Conservation (phyloP, 495 filamentous ascomycete genomes). For the Daldinia concentrica region DNA sequence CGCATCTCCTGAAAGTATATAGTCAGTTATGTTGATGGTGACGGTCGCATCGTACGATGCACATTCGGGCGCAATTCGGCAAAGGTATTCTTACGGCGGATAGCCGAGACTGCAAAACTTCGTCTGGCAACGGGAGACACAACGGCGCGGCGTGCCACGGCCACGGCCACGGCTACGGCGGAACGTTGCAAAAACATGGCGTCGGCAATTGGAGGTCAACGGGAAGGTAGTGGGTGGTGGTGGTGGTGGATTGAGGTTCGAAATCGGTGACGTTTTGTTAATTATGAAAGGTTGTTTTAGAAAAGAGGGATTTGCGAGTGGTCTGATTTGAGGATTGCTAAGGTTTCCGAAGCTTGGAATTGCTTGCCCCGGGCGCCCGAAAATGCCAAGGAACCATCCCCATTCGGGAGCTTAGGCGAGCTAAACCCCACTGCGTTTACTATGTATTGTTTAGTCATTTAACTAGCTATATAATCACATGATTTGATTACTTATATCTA, state of each 20-base stretch:
- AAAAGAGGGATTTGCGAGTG: slow-evolving; percentile 47
- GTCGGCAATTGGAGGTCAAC: slow-evolving; percentile 35
- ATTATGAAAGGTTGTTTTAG: slow-evolving; percentile 23
- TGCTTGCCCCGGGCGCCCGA: slow-evolving; percentile 34
- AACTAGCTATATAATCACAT: slow-evolving; percentile 11
- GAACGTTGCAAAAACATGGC: slow-evolving; percentile 88
- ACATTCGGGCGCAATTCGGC: slow-evolving; percentile 10
- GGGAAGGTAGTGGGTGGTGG: background rate
- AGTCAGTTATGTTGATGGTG: slow-evolving; percentile 37
- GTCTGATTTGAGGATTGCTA: slow-evolving; percentile 46
- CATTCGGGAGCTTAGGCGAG: slow-evolving; percentile 32
- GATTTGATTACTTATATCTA: slow-evolving; percentile 1
- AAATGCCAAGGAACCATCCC: slow-evolving; percentile 36
- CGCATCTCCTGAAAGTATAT: slow-evolving; percentile 38
- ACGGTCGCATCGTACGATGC: slow-evolving; percentile 37
- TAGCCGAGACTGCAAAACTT: slow-evolving; percentile 65
- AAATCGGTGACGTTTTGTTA: slow-evolving; percentile 25
- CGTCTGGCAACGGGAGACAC: slow-evolving; percentile 66
- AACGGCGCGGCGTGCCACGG: slow-evolving; percentile 75
- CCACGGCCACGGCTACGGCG: slow-evolving; percentile 72
- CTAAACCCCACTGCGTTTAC: slow-evolving; percentile 5
- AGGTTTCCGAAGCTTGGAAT: slow-evolving; percentile 30
- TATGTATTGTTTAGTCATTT: slow-evolving; percentile 11
- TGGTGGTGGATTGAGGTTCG: slow-evolving; percentile 1
- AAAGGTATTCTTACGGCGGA: slow-evolving; percentile 63